Percentiles rank a stretch among this genome's conserved stretches.
These are phyloP conservation scores for Pichia cabralensis DNA, from an alignment of 805 yeast genomes.

Conservation along the genomic window DNA sequence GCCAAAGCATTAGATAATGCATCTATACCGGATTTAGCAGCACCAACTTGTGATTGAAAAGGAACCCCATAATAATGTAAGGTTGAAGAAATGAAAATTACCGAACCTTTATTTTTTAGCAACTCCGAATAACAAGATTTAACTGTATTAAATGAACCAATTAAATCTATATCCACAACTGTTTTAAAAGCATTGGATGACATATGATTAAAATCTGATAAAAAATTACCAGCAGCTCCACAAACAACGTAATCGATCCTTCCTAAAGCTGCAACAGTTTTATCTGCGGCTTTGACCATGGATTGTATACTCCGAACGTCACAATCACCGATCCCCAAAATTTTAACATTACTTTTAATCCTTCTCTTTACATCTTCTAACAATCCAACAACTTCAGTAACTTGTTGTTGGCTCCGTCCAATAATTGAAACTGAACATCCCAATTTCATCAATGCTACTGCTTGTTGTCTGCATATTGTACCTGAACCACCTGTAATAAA, in stretches of 20 bases:
- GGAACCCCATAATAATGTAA: conserved; percentile 86
- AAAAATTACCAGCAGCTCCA: conserved; percentile 94
- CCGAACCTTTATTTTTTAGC: conserved; percentile 54
- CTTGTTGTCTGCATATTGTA: conserved; percentile 85
- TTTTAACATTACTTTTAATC: conserved; percentile 38
- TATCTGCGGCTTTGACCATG: conserved; percentile 52
- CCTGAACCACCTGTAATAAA: conserved; percentile 97
- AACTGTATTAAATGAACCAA: conserved; percentile 84
- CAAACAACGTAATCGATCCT: conserved; percentile 80
- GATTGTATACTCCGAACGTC: conserved; percentile 69
- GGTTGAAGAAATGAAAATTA: conserved; percentile 79
- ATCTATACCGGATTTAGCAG: conserved; percentile 94
- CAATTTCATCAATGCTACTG: conserved; percentile 69
- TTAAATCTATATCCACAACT: conserved; percentile 75
- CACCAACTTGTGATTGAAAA: conserved; percentile 82
- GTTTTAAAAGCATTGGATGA: conserved; percentile 83
- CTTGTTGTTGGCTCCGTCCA: conserved; percentile 65
- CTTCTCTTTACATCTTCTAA: too few species aligned
- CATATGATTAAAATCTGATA: conserved; percentile 67
- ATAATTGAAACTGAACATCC: conserved; percentile 85
- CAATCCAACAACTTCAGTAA: conserved; percentile 66
- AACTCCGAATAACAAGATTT: conserved; percentile 71
- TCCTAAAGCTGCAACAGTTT: conserved; percentile 61
- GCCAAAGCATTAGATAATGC: conserved; percentile 78
- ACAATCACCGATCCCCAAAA: conserved; percentile 57